Evolutionary conservation across 805 yeast genomes (phyloP), one percentile per base, ranked within the genome.

Genomic region (Starmerella apicola): DNA sequence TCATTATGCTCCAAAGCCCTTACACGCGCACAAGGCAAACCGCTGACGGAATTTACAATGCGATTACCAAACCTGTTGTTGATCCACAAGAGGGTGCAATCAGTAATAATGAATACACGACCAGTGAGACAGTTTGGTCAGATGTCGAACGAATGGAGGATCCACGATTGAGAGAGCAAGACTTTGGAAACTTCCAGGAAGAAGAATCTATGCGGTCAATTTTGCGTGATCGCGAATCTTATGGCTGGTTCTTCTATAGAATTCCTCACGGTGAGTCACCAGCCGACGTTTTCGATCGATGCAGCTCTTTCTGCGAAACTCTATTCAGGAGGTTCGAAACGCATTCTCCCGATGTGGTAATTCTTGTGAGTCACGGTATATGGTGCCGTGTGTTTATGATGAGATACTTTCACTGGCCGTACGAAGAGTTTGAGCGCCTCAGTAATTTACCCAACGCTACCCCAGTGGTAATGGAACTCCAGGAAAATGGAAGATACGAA

Each of bases 231-330:
- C 63, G 96, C 34, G 86, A 94, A 0, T 73, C 75, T 45, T 86
- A 86, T 60, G 96, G 96, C 0, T 82, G 78, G 57, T 79, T 79
- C 54, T 86, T 86, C 59, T 86, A 81, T 57, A 62, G 96, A 40
- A 86, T 86, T 23, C 95, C 95, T 4, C 76, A 81, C 52, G 96
- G 96, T 9, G 96, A 86, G 59, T 78, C 91, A 52, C 96, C 95
- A 0, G 96, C 96, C 0, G 96, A 86, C 59, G 95, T 86, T 8
- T 86, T 76, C 59, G 95, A 86, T 59, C 66, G 96, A 35, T 79
- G 86, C 46, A 81, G 95, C 2, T 81, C 91, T 13, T 86, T 86
- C 58, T 84, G 84, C 56, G 95, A 84, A 58, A 75, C 94, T 0
- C 59, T 86, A 29, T 83, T 78, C 55, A 67, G 96, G 35, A 91